Conservation (phyloP, 345 rosid species). For the Salix dunnii region DNA sequence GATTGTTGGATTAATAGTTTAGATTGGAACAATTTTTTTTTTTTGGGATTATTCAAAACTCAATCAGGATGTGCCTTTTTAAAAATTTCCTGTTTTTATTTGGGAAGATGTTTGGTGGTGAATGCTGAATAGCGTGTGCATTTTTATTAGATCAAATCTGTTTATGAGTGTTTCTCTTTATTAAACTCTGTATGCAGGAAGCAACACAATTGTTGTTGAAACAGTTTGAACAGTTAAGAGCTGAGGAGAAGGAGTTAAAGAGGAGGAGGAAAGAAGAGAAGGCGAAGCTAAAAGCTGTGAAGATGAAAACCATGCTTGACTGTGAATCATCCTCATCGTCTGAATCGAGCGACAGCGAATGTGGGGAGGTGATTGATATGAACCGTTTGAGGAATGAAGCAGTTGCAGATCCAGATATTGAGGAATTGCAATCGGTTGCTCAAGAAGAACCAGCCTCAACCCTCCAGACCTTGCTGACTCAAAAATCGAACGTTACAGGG, state of each 20-base stretch:
- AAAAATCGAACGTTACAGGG: neutral
- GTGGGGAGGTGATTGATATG: neutral
- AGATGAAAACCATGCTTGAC: neutral
- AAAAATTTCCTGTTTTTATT: neutral
- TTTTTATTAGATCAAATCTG: neutral
- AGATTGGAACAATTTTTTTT: neutral
- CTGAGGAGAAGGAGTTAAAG: slow-evolving; percentile 14
- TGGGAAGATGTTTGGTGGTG: neutral
- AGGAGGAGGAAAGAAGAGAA: slow-evolving; percentile 24
- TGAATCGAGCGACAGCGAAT: slow-evolving; percentile 20
- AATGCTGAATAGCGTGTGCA: neutral
- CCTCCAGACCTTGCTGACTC: neutral
- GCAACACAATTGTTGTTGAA: slow-evolving; percentile 17
- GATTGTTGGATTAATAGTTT: neutral
- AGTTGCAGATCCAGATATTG: neutral
- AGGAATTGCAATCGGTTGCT: neutral
- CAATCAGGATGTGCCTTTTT: neutral
- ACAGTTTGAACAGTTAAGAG: slow-evolving; percentile 7
- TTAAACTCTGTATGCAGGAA: slow-evolving; percentile 4
- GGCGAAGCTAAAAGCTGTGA: neutral
- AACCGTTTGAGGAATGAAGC: neutral
- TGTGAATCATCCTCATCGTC: slow-evolving; percentile 19
- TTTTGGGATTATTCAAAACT: too few relatives aligned
- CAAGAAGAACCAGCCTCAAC: neutral
- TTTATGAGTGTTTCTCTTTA: neutral